A percentile compares a stretch with the other conserved stretches of the same genome.
These are phyloP conservation scores for Colletotrichum lupini DNA, from an alignment of 2,329 filamentous ascomycete genomes.

Conservation along the genomic window DNA sequence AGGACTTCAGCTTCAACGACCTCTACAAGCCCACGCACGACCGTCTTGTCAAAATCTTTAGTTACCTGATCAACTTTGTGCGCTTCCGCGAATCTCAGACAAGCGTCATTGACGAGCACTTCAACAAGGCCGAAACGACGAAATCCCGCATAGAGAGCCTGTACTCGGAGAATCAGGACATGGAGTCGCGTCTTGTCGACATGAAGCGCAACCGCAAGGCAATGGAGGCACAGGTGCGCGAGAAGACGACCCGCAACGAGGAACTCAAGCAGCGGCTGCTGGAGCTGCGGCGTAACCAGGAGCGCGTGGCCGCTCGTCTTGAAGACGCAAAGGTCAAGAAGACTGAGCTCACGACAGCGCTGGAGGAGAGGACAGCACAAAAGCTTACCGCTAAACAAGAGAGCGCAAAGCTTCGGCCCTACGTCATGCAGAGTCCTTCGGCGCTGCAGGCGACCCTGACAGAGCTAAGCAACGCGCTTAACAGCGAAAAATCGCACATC, in stretches of 20 bases:
- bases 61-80: constrained; percentile 98
- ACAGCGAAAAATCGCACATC: constrained; percentile 83
- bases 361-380: constrained; percentile 78
- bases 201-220: constrained; percentile 83
- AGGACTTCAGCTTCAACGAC: constrained; percentile 93
- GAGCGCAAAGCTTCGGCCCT: constrained; percentile 88
- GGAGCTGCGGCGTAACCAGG: constrained; percentile 84
- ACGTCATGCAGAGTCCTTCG: constrained; percentile 88
- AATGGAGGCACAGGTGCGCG: constrained; percentile 83
- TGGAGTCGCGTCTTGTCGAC: constrained; percentile 82
- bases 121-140: constrained; percentile 88
- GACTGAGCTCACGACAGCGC: constrained; percentile 74
- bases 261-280: constrained; percentile 85
- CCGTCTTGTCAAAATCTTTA: constrained; percentile 93
- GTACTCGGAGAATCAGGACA: constrained; percentile 87
- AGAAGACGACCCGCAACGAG: constrained; percentile 88
- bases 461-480: constrained; percentile 83
- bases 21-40: constrained; percentile 91
- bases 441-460: constrained; percentile 84
- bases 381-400: constrained; percentile 83
- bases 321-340: constrained; percentile 88
- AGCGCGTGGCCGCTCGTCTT: constrained; percentile 83
- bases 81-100: constrained; percentile 96
- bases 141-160: constrained; percentile 90
- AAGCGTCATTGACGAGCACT: constrained; percentile 88